A percentile compares a stretch with the other conserved stretches of the same genome.
phyloP scores from a whole-genome alignment of 495 filamentous ascomycete species.

The Melanomma pulvis-pyrius region DNA sequence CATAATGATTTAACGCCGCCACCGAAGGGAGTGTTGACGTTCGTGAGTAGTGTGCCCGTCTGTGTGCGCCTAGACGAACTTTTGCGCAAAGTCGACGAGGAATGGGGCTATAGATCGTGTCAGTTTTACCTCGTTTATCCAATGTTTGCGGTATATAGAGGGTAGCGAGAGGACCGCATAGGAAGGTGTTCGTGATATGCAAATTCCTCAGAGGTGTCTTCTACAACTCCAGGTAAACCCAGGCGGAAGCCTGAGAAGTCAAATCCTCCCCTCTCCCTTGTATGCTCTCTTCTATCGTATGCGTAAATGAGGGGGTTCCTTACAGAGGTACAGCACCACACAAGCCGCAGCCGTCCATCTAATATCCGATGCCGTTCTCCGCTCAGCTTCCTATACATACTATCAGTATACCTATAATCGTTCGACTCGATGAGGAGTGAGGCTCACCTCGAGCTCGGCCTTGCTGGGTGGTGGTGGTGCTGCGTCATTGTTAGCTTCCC shows the following conservation, averaged over 20 bases:
- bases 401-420: background rate
- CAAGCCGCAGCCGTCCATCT: slow-evolving; percentile 60
- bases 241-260: too few relatives aligned
- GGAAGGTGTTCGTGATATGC: background rate
- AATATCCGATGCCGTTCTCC: slow-evolving; percentile 68
- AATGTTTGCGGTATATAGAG: too few relatives aligned
- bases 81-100: slow-evolving; percentile 73
- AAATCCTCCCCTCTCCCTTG: too few relatives aligned
- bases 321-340: slow-evolving; percentile 78
- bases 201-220: slow-evolving; percentile 8
- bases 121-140: background rate
- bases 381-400: slow-evolving; percentile 60
- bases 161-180: background rate
- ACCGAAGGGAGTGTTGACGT: background rate
- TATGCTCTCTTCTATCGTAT: background rate
- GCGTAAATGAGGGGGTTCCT: slow-evolving; percentile 47
- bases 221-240: too few relatives aligned
- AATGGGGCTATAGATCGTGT: slow-evolving; percentile 62
- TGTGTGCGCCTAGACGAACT: slow-evolving; percentile 62
- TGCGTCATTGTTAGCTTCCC: slow-evolving; percentile 17
- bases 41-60: background rate
- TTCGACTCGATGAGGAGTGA: background rate
- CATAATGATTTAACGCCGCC: background rate
- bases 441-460: slow-evolving; percentile 38
- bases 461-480: slow-evolving; percentile 36